Evolutionary conservation across 192 early-diverging fungal genomes (phyloP).

Genomic region (Rhizoclosmatium globosum): DNA sequence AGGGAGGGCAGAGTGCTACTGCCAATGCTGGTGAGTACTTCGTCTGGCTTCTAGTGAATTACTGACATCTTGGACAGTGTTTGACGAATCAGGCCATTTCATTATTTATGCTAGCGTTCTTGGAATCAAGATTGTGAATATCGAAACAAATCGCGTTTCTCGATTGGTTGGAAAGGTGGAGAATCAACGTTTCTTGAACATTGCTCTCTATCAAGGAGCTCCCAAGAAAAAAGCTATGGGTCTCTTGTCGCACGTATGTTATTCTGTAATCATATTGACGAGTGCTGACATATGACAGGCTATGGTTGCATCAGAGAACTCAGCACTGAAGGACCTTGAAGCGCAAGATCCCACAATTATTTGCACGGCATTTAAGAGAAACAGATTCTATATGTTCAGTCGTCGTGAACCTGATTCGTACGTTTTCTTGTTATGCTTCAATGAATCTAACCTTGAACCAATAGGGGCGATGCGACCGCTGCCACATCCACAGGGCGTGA

Average conservation of each 20-base stretch:
- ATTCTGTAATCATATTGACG: background rate
- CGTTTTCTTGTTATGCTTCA: slow-evolving; percentile 31
- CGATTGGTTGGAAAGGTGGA: slow-evolving; percentile 91
- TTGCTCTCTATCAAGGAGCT: slow-evolving; percentile 90
- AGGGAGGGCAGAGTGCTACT: slow-evolving; percentile 67
- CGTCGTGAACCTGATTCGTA: slow-evolving; percentile 83
- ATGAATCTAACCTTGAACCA: background rate
- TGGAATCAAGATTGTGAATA: slow-evolving; percentile 95
- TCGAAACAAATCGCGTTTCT: slow-evolving; percentile 84
- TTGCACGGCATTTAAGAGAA: slow-evolving; percentile 88
- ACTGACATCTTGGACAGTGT: slow-evolving; percentile 59
- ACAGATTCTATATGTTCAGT: slow-evolving; percentile 96
- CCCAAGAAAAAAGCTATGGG: slow-evolving; percentile 82
- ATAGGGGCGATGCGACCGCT: background rate
- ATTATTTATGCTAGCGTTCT: slow-evolving; percentile 92
- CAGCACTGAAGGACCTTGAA: slow-evolving; percentile 71
- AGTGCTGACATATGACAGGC: too few relatives aligned
- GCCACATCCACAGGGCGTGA: slow-evolving; percentile 71
- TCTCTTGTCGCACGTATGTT: slow-evolving; percentile 70
- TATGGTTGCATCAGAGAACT: slow-evolving; percentile 89
- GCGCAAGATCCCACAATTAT: slow-evolving; percentile 86
- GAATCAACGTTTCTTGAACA: slow-evolving; percentile 87
- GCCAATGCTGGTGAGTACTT: slow-evolving; percentile 70
- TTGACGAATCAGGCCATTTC: slow-evolving; percentile 91
- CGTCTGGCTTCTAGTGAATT: slow-evolving; percentile 1